phyloP scores from a whole-genome alignment of 2,329 filamentous ascomycete genomes.

The Leptosphaerulina australis region DNA sequence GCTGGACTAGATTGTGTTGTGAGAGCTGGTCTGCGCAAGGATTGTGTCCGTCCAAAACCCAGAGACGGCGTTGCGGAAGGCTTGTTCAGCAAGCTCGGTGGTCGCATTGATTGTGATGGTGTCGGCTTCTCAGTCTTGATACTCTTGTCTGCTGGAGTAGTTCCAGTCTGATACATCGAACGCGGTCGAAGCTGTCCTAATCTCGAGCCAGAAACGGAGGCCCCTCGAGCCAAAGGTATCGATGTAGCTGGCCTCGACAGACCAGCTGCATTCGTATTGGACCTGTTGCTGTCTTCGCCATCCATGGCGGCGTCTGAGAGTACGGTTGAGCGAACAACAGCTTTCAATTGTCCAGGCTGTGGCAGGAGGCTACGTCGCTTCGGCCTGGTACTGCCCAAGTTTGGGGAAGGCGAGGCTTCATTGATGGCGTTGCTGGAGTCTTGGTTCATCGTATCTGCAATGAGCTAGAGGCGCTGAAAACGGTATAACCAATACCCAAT shows the following conservation, averaged over 20 bases:
- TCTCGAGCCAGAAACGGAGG: conserved; percentile 10
- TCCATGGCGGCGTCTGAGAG: not conserved
- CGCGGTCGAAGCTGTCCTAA: conserved; percentile 35
- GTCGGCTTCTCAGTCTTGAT: conserved; percentile 14
- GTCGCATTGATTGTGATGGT: conserved; percentile 24
- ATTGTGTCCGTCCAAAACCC: conserved; percentile 36
- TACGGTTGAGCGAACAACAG: conserved; percentile 7
- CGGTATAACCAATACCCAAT: conserved; percentile 1
- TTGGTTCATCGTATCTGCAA: conserved; percentile 2
- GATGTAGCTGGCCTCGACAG: conserved; percentile 1
- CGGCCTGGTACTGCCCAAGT: not conserved
- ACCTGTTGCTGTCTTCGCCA: not conserved
- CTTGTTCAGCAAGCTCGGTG: conserved; percentile 28
- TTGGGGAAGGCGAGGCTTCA: not conserved
- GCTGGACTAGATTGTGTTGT: conserved; percentile 25
- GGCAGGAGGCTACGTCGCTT: conserved; percentile 41
- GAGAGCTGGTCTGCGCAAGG: conserved; percentile 36
- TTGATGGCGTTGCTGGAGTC: not conserved
- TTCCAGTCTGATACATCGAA: conserved; percentile 39
- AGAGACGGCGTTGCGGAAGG: conserved; percentile 23
- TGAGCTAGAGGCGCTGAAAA: not conserved
- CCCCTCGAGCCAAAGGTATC: conserved; percentile 11
- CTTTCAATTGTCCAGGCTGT: conserved; percentile 39
- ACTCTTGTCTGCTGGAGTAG: conserved; percentile 14
- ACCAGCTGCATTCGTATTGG: not conserved